Base-by-base conservation (phyloP, 257 asterid species). In the Solanum pinnatisectum region DNA sequence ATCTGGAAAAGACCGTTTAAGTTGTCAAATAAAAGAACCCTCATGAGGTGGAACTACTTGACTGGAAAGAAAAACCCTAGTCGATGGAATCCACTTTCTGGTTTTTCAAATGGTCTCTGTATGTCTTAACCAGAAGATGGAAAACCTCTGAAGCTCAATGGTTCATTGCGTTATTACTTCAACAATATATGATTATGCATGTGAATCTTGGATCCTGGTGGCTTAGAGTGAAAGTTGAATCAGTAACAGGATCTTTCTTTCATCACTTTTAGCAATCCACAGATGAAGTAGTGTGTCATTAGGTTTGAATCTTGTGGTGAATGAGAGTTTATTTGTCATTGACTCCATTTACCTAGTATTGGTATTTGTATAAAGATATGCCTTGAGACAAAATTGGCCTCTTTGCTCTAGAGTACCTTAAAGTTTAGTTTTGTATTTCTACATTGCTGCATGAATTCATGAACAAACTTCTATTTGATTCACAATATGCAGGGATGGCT, bases 401-500 rank as follows among this genome's bases (percentile, higher is more conserved):
- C 84, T 78, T 78, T 42, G 37, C 63, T 78, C 84, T 42, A 14
- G 63, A 8, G n/a, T 42, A 78, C 63, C 42, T 25, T 25, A 42
- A 46, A 44, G 40, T 16, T 56, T 79, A 79, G 27, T 56, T 81
- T 81, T 81, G 40, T 44, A 37, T 27, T 30, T 81, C 27, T 27
- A 30, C 27, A 81, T 42, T 81, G 39, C 67, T 30, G 85, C 68
- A 81, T 46, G 30, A 46, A 81, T 36, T 81, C 85, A 81, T 81
- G 68, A 78, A 81, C 16, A 4, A 81, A 81, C 82, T 27, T 86
- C 46, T 65, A 56, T 13, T 78, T 87, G 86, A 67, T 87, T 32
- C 71, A 68, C 84, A 88, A 82, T 88, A 87, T 90, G 86, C 93
- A 97, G 99, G 99, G 99, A 36, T 97, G 99, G 99, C 95, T 97